Evolutionary conservation across 2,329 filamentous ascomycete genomes (phyloP).

Genomic region (Alternaria solani): DNA sequence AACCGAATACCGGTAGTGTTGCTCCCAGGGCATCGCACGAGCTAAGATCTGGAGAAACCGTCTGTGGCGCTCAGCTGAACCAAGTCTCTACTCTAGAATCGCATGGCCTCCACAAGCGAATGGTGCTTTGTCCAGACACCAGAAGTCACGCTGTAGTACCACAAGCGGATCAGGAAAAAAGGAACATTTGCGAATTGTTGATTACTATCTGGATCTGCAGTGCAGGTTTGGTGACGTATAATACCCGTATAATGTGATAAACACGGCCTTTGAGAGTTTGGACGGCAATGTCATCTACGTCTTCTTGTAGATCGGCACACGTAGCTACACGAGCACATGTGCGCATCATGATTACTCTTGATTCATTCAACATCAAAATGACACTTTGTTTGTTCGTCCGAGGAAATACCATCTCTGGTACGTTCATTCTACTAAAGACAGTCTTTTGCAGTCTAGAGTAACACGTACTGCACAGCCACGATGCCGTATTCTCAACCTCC

Average conservation of each 20-base stretch:
- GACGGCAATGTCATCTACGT: not conserved
- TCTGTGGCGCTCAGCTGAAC: not conserved
- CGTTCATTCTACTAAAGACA: not conserved
- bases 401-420: not conserved
- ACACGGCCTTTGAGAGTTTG: not conserved
- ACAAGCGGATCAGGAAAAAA: not conserved
- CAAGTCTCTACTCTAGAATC: not conserved
- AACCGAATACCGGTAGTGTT: not conserved
- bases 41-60: not conserved
- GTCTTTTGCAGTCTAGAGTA: not conserved
- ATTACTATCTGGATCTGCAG: not conserved
- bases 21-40: not conserved
- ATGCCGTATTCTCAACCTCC: not conserved
- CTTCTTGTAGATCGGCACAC: not conserved
- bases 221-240: conserved; percentile 2
- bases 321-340: not conserved
- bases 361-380: not conserved
- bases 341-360: not conserved
- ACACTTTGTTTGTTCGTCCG: not conserved
- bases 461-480: not conserved
- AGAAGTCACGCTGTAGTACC: not conserved
- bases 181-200: not conserved
- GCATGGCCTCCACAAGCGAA: not conserved
- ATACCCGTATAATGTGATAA: not conserved
- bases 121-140: not conserved